Evolutionary conservation across 1,284 basidiomycete species (phyloP).

Genomic region (Microbotryum silenes-acaulis): DNA sequence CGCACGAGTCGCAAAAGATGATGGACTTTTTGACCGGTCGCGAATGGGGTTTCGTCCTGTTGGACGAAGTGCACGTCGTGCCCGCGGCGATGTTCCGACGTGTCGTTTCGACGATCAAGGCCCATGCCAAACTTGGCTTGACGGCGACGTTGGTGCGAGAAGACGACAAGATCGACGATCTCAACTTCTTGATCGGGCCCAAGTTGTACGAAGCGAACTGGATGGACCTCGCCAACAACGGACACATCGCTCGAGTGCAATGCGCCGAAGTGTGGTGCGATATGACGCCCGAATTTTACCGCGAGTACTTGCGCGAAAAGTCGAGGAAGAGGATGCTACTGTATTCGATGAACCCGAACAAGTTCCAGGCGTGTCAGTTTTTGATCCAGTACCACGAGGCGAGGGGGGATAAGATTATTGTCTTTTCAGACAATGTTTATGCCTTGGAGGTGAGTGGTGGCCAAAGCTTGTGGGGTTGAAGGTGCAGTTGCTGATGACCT

Average conservation of each 20-base stretch:
- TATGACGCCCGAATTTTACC: slow-evolving; percentile 99
- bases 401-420: slow-evolving; percentile 97
- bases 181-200: slow-evolving; percentile 98
- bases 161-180: slow-evolving; percentile 97
- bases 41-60: slow-evolving; percentile 91
- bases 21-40: slow-evolving; percentile 93
- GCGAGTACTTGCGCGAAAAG: slow-evolving; percentile 89
- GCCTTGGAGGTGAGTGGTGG: slow-evolving; percentile 69
- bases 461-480: not conserved
- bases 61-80: slow-evolving; percentile 96
- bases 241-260: slow-evolving; percentile 99
- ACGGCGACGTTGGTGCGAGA: slow-evolving; percentile 97
- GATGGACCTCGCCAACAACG: slow-evolving; percentile 99
- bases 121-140: slow-evolving; percentile 89
- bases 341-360: slow-evolving; percentile 99
- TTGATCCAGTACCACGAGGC: slow-evolving; percentile 97
- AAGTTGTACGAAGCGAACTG: slow-evolving; percentile 99
- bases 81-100: slow-evolving; percentile 94
- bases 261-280: slow-evolving; percentile 99
- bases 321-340: slow-evolving; percentile 84
- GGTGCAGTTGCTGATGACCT: slow-evolving; percentile 1
- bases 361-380: slow-evolving; percentile 98
- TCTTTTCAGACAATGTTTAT: slow-evolving; percentile 97
- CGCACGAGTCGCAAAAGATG: slow-evolving; percentile 95
- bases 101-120: slow-evolving; percentile 93